Base-by-base conservation (phyloP, 2,329 filamentous ascomycete species). In the Stagonosporopsis rhizophila region DNA sequence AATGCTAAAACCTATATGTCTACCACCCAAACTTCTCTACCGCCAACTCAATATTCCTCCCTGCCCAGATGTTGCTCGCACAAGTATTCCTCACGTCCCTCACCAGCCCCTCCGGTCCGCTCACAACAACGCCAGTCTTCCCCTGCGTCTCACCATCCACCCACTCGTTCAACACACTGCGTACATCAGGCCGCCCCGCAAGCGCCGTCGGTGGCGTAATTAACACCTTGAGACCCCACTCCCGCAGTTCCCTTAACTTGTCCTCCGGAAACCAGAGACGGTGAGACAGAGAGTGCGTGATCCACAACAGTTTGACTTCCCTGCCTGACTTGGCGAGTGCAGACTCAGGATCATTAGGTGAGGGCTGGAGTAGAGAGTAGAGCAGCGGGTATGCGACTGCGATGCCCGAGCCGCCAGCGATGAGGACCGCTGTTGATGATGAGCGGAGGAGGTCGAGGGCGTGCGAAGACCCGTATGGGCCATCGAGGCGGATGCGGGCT, bases 11-110 rank as follows among this genome's bases (percentile, higher is more conserved):
- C 7, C 19, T 7, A 17, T 6, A 34, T n/a, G 7, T 19, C 46
- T 45, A 58, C 87, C 87, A 89, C 1, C 86, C 86, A 78, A 88
- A 89, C 67, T 89, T 89, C 82, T 89, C 87, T 23, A 88, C 82
- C 25, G 80, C 76, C 44, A 89, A 77, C 50, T 79, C 71, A 3
- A 89, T 75, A 65, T 83, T 68, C 44, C 69, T 70, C 0, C 86
- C 86, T 7, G 75, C 61, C 48, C 75, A 70, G 9, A 85, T 76
- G 55, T 84, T 72, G 6, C 67, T 66, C 1, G 85, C 81, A 68
- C 83, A 86, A 2, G 77, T 74, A 70, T 89, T 89, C 62, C 85
- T 79, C n/a, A 86, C 84, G 49, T 78, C 77, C 28, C 86, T 75
- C 44, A 88, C 87, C 70, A 89, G 75, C 1, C 81, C 81, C 67